These are phyloP conservation scores for Salvia miltiorrhiza DNA, from an alignment of 257 asterid species.

Conservation along the genomic window DNA sequence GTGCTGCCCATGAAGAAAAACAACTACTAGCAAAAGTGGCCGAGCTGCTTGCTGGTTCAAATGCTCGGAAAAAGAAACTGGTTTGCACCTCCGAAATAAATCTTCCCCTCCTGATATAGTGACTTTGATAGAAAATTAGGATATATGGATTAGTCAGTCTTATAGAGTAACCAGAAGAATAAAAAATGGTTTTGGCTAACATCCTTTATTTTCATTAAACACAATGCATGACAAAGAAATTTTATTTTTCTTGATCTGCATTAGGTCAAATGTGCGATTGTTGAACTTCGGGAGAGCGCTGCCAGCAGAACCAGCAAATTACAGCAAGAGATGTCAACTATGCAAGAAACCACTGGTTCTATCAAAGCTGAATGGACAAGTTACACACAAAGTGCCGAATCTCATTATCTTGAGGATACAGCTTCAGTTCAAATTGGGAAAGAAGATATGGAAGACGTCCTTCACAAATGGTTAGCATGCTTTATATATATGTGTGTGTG, in stretches of 20 bases:
- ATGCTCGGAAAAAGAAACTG: constrained; percentile 87
- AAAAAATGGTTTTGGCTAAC: too few species aligned
- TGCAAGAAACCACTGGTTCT: constrained; percentile 72
- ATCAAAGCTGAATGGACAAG: constrained; percentile 68
- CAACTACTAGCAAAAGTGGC: constrained; percentile 90
- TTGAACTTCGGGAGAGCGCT: constrained; percentile 75
- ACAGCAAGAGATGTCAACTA: constrained; percentile 86
- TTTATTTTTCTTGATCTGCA: background rate
- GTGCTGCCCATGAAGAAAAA: constrained; percentile 88
- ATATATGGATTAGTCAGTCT: background rate
- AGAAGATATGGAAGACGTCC: constrained; percentile 60
- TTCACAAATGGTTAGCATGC: constrained; percentile 66
- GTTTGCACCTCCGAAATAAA: constrained; percentile 34
- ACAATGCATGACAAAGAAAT: too few species aligned
- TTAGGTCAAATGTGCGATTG: constrained; percentile 80
- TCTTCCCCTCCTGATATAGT: background rate
- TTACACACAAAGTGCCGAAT: constrained; percentile 60
- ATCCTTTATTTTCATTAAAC: too few species aligned
- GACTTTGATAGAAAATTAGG: background rate
- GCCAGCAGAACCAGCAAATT: constrained; percentile 64
- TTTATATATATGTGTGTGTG: background rate
- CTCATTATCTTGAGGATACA: constrained; percentile 67
- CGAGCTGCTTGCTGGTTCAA: constrained; percentile 84
- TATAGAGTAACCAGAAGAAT: background rate
- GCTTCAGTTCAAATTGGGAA: constrained; percentile 69